Base-by-base conservation (phyloP, 192 early-diverging fungal genomes). In the Coemansia sp. region DNA sequence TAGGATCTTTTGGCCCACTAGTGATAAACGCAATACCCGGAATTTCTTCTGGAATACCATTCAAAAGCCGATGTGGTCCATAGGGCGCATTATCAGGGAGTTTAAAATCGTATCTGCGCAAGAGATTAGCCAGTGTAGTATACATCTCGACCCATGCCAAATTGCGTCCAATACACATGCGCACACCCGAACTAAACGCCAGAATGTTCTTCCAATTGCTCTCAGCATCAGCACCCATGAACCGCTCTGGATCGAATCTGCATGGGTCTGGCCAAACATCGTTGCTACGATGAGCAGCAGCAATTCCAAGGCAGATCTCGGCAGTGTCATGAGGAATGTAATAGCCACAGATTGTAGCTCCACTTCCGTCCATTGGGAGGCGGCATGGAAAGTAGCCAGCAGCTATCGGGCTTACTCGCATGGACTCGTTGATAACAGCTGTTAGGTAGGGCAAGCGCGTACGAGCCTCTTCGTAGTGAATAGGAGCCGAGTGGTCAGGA, bases 131-230 rank as follows among this genome's bases (percentile, higher is more conserved):
- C 70, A 86, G 41, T 34, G 68, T 53, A 1, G 81, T 76, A 50
- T 76, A 78, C 62, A 86, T 24, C 43, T 83, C 81, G 3, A 78
- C 68, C 73, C 63, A 63, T 0, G 70, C 81, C 50, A 86, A 62
- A 38, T 74, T 73, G 29, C 81, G 64, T 16, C 81, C 81, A n/a
- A 76, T 36, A 46, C 85, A 84, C 31, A 67, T 69, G 20, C 85
- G 77, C 13, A 74, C 76, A 9, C 81, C 81, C 5, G 62, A 20
- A 24, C 77, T 66, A 57, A 86, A 84, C 2, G 67, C 73, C 38
- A 84, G 31, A 3, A 81, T 46, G 22, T 78, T 69, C 24, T 53
- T 71, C 16, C 39, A 49, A 12, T 63, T 46, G 0, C 15, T 15
- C 31, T 70, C 72, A 0, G 47, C 57, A 9, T 80, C 67, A 0